Conservation (phyloP, 164 flowering plant genomes). For the Cinnamomum micranthum region DNA sequence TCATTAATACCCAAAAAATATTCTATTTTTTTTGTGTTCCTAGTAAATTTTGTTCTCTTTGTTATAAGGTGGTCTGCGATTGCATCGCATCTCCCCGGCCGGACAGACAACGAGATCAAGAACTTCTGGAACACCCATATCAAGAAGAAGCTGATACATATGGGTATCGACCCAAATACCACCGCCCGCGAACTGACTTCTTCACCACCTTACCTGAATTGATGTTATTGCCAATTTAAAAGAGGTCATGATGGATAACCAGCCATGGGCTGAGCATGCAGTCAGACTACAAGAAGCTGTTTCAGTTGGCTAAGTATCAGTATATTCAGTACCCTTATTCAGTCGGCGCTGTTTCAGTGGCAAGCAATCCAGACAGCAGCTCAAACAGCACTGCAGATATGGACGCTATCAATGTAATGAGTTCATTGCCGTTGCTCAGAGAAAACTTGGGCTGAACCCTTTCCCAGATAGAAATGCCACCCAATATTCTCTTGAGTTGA, state of each 20-base stretch:
- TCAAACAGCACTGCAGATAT: conserved; percentile 26
- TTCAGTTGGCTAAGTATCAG: conserved; percentile 53
- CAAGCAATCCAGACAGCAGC: conserved; percentile 8
- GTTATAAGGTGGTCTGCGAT: conserved; percentile 72
- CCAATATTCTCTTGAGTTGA: neutral
- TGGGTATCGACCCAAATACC: conserved; percentile 86
- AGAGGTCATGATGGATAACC: conserved; percentile 41
- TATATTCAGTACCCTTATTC: conserved; percentile 62
- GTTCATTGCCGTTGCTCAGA: neutral
- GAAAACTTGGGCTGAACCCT: neutral
- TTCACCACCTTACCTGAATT: conserved; percentile 61
- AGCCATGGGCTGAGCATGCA: conserved; percentile 45
- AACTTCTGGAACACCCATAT: conserved; percentile 84
- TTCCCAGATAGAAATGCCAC: conserved; percentile 1
- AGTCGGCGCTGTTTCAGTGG: conserved; percentile 22
- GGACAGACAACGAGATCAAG: conserved; percentile 82
- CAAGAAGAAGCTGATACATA: conserved; percentile 73
- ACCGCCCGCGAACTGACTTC: conserved; percentile 62
- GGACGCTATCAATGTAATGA: conserved; percentile 29
- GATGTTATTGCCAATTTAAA: conserved; percentile 56
- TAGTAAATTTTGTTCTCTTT: neutral
- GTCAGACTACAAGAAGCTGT: conserved; percentile 55
- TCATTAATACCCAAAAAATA: neutral
- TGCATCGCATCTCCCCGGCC: conserved; percentile 65
- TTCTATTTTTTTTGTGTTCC: neutral